Evolutionary conservation across 495 filamentous ascomycete genomes (phyloP).

Genomic region (Penicillium paradoxum): DNA sequence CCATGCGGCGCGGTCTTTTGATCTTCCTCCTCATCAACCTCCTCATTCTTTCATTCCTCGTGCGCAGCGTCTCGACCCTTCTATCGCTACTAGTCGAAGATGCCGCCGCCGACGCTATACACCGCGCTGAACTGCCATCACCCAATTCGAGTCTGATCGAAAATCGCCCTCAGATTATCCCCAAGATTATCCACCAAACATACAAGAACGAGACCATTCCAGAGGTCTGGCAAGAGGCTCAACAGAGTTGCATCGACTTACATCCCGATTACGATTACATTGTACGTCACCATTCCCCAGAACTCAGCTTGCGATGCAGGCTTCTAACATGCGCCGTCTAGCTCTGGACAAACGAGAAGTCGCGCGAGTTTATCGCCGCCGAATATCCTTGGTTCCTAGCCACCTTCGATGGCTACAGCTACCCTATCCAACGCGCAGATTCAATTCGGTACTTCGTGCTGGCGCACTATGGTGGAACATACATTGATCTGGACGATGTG

Average conservation of each 20-base stretch:
- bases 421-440: conserved; percentile 82
- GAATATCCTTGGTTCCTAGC: conserved; percentile 86
- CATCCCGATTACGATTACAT: conserved; percentile 80
- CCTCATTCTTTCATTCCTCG: conserved; percentile 52
- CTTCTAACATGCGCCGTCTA: conserved; percentile 29
- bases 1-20: conserved; percentile 58
- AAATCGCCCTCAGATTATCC: conserved; percentile 62
- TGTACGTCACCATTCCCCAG: conserved; percentile 39
- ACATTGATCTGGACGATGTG: conserved; percentile 86
- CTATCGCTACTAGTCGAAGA: conserved; percentile 63
- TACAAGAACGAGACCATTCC: conserved; percentile 76
- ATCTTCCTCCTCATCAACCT: conserved; percentile 60
- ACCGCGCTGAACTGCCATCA: conserved; percentile 56
- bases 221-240: conserved; percentile 64
- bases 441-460: conserved; percentile 87
- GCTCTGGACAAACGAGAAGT: conserved; percentile 83
- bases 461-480: conserved; percentile 76
- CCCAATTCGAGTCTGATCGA: conserved; percentile 58
- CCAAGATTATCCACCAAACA: conserved; percentile 89
- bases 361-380: conserved; percentile 67
- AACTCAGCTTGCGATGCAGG: background rate
- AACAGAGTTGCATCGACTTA: conserved; percentile 68
- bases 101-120: conserved; percentile 60
- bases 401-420: conserved; percentile 75
- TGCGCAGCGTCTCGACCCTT: conserved; percentile 61